These are phyloP conservation scores for Chiua sp. DNA, from an alignment of 1,284 basidiomycete genomes.

Conservation along the genomic window DNA sequence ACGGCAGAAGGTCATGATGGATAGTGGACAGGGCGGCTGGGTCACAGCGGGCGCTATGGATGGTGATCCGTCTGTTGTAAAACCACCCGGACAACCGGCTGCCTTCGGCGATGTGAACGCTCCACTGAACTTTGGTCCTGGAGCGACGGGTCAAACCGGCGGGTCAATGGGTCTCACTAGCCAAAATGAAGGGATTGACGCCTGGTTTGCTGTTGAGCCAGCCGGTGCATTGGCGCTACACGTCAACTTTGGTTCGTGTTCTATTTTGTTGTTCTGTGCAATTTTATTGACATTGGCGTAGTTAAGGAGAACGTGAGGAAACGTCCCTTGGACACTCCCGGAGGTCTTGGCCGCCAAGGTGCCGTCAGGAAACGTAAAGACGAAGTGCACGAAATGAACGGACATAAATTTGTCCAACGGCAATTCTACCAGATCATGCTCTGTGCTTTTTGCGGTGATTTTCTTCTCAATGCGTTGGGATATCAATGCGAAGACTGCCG, in stretches of 20 bases:
- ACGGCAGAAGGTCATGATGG: slow-evolving; percentile 89
- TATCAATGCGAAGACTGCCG: slow-evolving; percentile 99
- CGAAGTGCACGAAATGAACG: slow-evolving; percentile 99
- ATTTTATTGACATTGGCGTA: slow-evolving; percentile 39
- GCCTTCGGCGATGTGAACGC: slow-evolving; percentile 60
- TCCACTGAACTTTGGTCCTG: slow-evolving; percentile 55
- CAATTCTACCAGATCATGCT: slow-evolving; percentile 99
- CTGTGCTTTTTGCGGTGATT: slow-evolving; percentile 98
- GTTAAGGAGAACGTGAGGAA: slow-evolving; percentile 98
- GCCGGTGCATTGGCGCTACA: slow-evolving; percentile 91
- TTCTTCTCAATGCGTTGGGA: slow-evolving; percentile 95
- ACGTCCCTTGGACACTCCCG: slow-evolving; percentile 87
- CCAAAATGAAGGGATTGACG: slow-evolving; percentile 85
- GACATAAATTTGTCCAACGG: slow-evolving; percentile 96
- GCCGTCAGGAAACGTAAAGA: slow-evolving; percentile 98
- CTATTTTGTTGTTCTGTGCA: neutral
- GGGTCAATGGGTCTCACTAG: slow-evolving; percentile 36
- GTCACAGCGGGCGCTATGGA: slow-evolving; percentile 90
- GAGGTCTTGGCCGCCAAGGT: slow-evolving; percentile 96
- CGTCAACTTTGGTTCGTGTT: slow-evolving; percentile 85
- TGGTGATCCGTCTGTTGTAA: slow-evolving; percentile 52
- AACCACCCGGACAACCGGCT: slow-evolving; percentile 43
- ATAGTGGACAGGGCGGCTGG: slow-evolving; percentile 89
- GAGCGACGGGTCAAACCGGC: slow-evolving; percentile 28
- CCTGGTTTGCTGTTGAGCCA: slow-evolving; percentile 98